Evolutionary conservation across 306 rosid genomes (phyloP), one percentile per base, ranked within the genome.

Genomic region (Echinosophora koreensis): DNA sequence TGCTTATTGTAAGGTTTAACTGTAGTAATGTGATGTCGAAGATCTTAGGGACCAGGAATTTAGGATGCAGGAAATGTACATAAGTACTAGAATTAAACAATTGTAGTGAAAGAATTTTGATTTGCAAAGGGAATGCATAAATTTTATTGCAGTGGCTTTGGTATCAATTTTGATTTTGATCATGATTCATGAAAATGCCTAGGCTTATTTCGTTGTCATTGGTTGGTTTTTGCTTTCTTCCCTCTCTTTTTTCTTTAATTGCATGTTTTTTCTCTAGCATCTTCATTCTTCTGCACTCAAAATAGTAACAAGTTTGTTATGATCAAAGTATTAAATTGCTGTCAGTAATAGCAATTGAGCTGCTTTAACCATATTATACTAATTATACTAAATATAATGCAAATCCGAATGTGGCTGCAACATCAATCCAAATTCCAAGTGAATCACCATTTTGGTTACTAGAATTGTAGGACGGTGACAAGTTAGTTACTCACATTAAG

Each of bases 21-120:
- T 64, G 51, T 57, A 68, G 52, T 72, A 28, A 50, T 27, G 55
- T 47, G 69, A 50, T 27, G 61, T 47, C 61, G 71, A 39, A 50
- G 60, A 52, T 8, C 46, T 62, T 60, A 17, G 61, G 46, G 8
- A 34, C 37, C 39, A 2, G 32, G 2, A 30, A 30, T 30, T 30
- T 3, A 16, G 32, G 49, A 37, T 62, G 81, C 41, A 51, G 50
- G 58, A 49, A 73, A 11, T 77, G 80, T 77, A 82, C 72, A 80
- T 77, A 58, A 34, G 65, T 12, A 63, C 27, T 60, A 42, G 16
- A 52, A 15, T 51, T 77, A 46, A 70, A 51, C 4, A n/a, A 47
- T 11, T 28, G 35, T 3, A 46, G 17, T 34, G 4, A 35, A 28
- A 27, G 64, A 30, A 73, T 49, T 59, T 67, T 66, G 77, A 17